A percentile compares a stretch with the other conserved stretches of the same genome.
Conservation (phyloP, 441 rosid genomes). For the Aleurites moluccanus region DNA sequence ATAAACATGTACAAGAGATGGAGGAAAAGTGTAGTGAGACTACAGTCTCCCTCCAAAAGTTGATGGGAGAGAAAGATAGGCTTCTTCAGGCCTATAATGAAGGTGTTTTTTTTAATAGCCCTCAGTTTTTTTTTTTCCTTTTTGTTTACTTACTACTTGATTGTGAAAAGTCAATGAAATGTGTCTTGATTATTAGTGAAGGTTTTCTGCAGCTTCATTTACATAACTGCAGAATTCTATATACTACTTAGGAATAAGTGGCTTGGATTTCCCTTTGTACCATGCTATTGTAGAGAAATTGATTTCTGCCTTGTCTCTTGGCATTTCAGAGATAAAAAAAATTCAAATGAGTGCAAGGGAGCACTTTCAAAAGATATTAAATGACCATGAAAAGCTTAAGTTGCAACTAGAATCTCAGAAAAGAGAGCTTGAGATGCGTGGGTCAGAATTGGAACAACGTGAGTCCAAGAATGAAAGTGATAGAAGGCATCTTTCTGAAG, state of each 20-base stretch:
- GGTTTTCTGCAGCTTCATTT: conserved; percentile 1
- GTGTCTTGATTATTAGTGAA: neutral
- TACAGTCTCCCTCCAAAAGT: conserved; percentile 35
- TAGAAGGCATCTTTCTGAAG: conserved; percentile 56
- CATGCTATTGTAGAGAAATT: neutral
- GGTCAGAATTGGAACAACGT: conserved; percentile 65
- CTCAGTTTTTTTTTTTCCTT: neutral
- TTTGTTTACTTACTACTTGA: neutral
- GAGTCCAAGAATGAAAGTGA: conserved; percentile 78
- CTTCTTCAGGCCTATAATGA: conserved; percentile 70
- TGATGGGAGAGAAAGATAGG: conserved; percentile 73
- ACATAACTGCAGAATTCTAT: neutral
- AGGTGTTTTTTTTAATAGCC: conserved; percentile 42
- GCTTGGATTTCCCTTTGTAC: neutral
- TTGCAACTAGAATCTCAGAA: conserved; percentile 68
- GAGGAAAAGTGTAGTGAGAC: conserved; percentile 56
- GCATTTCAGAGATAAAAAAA: conserved; percentile 62
- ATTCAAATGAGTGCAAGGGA: conserved; percentile 68
- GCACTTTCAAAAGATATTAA: conserved; percentile 69
- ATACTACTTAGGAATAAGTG: neutral
- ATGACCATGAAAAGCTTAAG: conserved; percentile 84
- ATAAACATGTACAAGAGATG: conserved; percentile 52
- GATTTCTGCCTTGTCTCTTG: conserved; percentile 13
- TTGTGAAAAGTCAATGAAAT: neutral
- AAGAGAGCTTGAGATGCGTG: conserved; percentile 69